phyloP scores from a whole-genome alignment of 1,139 yeast genomes.

The Hyphopichia pseudoburtonii region DNA sequence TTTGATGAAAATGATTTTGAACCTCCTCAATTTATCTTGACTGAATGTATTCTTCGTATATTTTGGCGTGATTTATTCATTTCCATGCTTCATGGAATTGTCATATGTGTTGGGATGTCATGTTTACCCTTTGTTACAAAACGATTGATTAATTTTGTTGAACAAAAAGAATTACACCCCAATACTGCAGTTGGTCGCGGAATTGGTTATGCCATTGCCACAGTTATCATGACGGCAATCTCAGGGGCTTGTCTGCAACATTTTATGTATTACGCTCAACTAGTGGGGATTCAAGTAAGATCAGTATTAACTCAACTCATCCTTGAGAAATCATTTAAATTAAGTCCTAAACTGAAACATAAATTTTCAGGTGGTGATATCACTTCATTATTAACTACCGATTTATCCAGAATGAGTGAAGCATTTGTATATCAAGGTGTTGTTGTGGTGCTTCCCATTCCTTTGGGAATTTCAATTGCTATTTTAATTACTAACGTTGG shows the following conservation, averaged over 20 bases:
- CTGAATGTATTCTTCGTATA: not conserved
- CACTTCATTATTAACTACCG: constrained; percentile 23
- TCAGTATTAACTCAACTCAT: constrained; percentile 17
- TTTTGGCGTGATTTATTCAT: constrained; percentile 3
- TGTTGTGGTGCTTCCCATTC: constrained; percentile 30
- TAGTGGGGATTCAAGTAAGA: constrained; percentile 20
- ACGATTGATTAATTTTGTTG: constrained; percentile 52
- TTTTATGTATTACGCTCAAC: constrained; percentile 20
- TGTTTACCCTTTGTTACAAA: constrained; percentile 45
- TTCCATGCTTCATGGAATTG: not conserved
- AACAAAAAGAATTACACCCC: constrained; percentile 27
- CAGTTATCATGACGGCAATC: constrained; percentile 5
- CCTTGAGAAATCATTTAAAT: constrained; percentile 17
- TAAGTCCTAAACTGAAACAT: constrained; percentile 14
- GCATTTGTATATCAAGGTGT: constrained; percentile 17
- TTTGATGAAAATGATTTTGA: not conserved
- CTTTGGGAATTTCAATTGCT: constrained; percentile 15
- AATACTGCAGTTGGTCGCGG: constrained; percentile 42
- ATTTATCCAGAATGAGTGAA: constrained; percentile 19
- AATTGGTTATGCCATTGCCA: constrained; percentile 51
- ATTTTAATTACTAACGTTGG: constrained; percentile 17
- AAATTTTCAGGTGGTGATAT: constrained; percentile 16
- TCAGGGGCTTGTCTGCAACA: constrained; percentile 19
- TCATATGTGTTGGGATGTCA: constrained; percentile 7
- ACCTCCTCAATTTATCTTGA: not conserved